Evolutionary conservation across 2,329 filamentous ascomycete genomes (phyloP).

Genomic region (Balansia obtecta): DNA sequence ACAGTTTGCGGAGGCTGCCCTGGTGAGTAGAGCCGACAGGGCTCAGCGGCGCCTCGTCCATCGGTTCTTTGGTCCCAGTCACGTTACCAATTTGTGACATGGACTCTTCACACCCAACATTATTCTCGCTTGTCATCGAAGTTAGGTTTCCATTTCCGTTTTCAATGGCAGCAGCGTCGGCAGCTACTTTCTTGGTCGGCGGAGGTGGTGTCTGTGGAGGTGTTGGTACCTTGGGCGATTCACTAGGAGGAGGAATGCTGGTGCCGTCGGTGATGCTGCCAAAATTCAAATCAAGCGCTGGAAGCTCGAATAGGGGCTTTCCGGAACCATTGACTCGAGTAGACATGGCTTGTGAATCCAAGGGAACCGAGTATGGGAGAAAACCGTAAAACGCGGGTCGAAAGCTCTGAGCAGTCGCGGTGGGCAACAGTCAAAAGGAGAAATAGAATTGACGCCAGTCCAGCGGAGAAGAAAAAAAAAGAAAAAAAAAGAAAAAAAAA

Average conservation of each 20-base stretch:
- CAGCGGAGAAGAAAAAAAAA: neutral
- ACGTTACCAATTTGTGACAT: conserved; percentile 25
- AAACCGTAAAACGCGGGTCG: neutral
- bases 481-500: no score
- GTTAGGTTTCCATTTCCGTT: neutral
- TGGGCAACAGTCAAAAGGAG: neutral
- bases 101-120: conserved; percentile 5
- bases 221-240: conserved; percentile 39
- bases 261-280: conserved; percentile 48
- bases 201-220: conserved; percentile 26
- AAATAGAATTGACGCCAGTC: neutral
- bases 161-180: neutral
- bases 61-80: conserved; percentile 35
- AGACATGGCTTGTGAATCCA: conserved; percentile 15
- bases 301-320: conserved; percentile 39
- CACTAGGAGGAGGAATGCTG: conserved; percentile 44
- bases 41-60: conserved; percentile 39
- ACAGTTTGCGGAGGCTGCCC: conserved; percentile 44
- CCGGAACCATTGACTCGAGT: conserved; percentile 17
- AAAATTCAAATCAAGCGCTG: conserved; percentile 45
- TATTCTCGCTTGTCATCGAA: neutral
- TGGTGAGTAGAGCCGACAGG: conserved; percentile 38
- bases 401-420: neutral
- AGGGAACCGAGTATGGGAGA: neutral
- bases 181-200: conserved; percentile 12